Evolutionary conservation across 768 basidiomycete genomes (phyloP).

Genomic region (Podaxis sp.): DNA sequence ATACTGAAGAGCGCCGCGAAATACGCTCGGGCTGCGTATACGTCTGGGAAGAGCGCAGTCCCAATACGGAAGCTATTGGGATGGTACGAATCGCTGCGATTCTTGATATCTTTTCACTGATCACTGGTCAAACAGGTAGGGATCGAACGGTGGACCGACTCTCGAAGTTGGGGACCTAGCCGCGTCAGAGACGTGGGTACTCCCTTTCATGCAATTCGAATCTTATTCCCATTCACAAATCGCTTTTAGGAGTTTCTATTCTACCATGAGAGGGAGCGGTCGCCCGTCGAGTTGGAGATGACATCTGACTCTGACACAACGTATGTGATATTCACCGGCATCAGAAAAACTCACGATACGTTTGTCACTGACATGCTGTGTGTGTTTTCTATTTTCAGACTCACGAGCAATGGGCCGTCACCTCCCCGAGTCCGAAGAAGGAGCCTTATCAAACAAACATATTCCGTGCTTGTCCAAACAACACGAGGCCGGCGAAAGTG

Average conservation of each 20-base stretch:
- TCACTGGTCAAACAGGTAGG: conserved; percentile 46
- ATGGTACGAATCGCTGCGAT: conserved; percentile 34
- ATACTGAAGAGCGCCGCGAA: conserved; percentile 69
- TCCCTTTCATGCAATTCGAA: background rate
- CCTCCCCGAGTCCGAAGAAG: conserved; percentile 28
- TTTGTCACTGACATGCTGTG: conserved; percentile 6
- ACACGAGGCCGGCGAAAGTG: conserved; percentile 69
- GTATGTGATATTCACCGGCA: conserved; percentile 28
- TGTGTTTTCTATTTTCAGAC: conserved; percentile 4
- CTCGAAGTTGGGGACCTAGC: conserved; percentile 76
- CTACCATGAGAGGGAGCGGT: conserved; percentile 65
- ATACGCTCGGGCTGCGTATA: conserved; percentile 74
- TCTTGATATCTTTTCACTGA: conserved; percentile 11
- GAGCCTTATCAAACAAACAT: conserved; percentile 74
- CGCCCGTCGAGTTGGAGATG: conserved; percentile 43
- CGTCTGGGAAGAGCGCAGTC: conserved; percentile 81
- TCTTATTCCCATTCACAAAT: background rate
- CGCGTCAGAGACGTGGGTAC: conserved; percentile 68
- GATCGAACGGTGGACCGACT: conserved; percentile 83
- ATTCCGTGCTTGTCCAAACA: conserved; percentile 74
- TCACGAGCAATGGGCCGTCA: conserved; percentile 12
- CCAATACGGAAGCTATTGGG: conserved; percentile 65
- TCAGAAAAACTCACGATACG: background rate
- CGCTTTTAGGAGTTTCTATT: conserved; percentile 65
- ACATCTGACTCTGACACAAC: conserved; percentile 50